Evolutionary conservation across 2,329 filamentous ascomycete species (phyloP), one percentile per base, ranked within the genome.

Genomic region (Pseudogymnoascus sp.): DNA sequence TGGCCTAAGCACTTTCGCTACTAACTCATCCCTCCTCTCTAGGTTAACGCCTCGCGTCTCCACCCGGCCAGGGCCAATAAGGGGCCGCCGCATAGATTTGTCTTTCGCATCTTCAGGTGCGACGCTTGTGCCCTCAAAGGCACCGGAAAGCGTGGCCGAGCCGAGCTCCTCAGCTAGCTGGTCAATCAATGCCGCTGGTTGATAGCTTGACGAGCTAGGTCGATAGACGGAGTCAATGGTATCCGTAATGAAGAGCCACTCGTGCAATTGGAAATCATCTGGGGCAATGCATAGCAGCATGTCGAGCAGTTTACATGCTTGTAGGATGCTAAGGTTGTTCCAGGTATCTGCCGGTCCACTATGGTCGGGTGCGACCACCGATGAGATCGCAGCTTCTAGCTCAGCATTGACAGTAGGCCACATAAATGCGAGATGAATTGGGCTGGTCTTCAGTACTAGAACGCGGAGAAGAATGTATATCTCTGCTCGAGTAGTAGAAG

Each of bases 201-300:
- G 82, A 77, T 88, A 88, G 61, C 80, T 78, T 15, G 50, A 56
- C 17, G 59, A 60, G 13, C 85, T 77, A 0, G 91, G 87, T 11
- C 90, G 87, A 75, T 99, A 96, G 35, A 99, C 90, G 1, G 95
- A 93, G 70, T 99, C 95, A 67, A 97, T 93, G 13, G 93, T 97
- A 75, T 99, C 95, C 1, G 92, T 96, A 63, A 99, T 88, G 75
- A 96, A 99, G 3, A 97, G 84, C 95, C 95, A 99, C 78, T 97
- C 91, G 71, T 96, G 89, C n/a, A 97, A 83, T 75, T 97, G 95
- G 76, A 97, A 99, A 74, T 99, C 95, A 69, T 99, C 95, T 0
- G 93, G 93, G 4, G 90, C 88, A 7, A 93, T 81, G 46, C 91
- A 88, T 13, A 97, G 83, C n/a, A 99, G 80, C 19, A 92, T 80